A percentile compares a stretch with the other conserved stretches of the same genome.
phyloP scores from a whole-genome alignment of 208 protist species.

The Trypanosoma conorhini region DNA sequence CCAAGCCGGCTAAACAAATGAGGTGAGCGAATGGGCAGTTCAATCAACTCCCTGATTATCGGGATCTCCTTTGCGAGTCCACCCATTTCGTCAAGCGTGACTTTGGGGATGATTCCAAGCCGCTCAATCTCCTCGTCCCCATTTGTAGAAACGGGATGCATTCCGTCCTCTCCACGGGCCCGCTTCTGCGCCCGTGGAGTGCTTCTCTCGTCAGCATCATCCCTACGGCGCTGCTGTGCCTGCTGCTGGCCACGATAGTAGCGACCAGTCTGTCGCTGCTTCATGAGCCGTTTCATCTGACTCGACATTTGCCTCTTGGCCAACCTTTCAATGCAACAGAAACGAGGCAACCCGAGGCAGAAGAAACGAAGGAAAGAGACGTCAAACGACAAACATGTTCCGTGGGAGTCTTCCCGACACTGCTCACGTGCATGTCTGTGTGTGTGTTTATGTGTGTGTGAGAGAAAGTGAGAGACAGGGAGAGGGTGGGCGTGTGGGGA shows the following conservation, averaged over 20 bases:
- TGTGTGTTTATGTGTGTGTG: not conserved
- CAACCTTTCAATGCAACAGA: not conserved
- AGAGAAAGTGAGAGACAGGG: too few species aligned
- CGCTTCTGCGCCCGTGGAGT: constrained; percentile 13
- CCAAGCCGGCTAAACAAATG: constrained; percentile 96
- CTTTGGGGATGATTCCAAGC: constrained; percentile 80
- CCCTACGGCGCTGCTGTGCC: constrained; percentile 7
- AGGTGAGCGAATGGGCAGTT: constrained; percentile 94
- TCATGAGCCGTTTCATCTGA: constrained; percentile 32
- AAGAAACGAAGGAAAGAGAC: constrained; percentile 16
- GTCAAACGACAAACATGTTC: not conserved
- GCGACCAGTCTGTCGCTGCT: constrained; percentile 12
- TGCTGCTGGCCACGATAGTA: constrained; percentile 7
- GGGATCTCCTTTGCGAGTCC: constrained; percentile 90
- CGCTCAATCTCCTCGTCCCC: constrained; percentile 30
- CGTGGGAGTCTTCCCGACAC: not conserved
- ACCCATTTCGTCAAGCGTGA: constrained; percentile 92
- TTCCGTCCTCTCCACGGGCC: constrained; percentile 1
- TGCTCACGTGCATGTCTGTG: not conserved
- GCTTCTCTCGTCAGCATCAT: not conserved
- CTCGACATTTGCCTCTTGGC: constrained; percentile 55
- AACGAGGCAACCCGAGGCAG: not conserved
- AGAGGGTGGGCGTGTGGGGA: too few species aligned
- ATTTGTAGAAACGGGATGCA: constrained; percentile 24
- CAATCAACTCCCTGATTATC: constrained; percentile 95